Evolutionary conservation across 306 rosid genomes (phyloP), one percentile per base, ranked within the genome.

Genomic region (Castanea crenata): DNA sequence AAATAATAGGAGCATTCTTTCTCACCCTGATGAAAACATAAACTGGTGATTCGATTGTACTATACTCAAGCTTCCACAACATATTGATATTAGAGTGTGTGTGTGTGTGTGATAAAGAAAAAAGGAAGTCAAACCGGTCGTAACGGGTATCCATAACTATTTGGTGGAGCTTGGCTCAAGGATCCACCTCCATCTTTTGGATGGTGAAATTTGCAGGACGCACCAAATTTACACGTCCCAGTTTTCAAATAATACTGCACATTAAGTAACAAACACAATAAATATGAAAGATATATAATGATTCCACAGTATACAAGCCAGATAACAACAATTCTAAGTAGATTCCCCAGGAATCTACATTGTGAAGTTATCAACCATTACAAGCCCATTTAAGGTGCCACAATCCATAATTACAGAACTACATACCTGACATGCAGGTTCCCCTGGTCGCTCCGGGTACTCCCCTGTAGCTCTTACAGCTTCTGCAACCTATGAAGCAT

Each of bases 1-100:
- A 93, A 93, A 93, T 91, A 93, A 85, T 93, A 93, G 95, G 97
- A 91, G 98, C 98, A 91, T 83, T 93, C 98, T 54, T 73, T 83
- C 94, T 93, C 97, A 55, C 95, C 95, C 97, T 93, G 88, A 85
- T 72, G 27, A 79, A 82, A 7, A 79, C 21, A 62, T 64, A 65
- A n/a, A 55, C 78, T 1, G 19, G 74, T 19, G 29, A 51, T 57
- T 79, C 67, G 79, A 73, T 23, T 31, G 59, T 15, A 18, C 49
- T 52, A 69, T 29, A 58, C 20, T 64, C 70, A 64, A 31, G 13
- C 31, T 64, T 31, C 19, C 78, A 81, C 23, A 3, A 62, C 77
- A 77, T 29, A 23, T 65, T 69, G 77, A 68, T 23, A 52, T 21
- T 11, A 67, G 31, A 23, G 31, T 74, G 62, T 44, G 46, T 1